phyloP scores from a whole-genome alignment of 148 eudicot genomes.

The Amaranthus palmeri region DNA sequence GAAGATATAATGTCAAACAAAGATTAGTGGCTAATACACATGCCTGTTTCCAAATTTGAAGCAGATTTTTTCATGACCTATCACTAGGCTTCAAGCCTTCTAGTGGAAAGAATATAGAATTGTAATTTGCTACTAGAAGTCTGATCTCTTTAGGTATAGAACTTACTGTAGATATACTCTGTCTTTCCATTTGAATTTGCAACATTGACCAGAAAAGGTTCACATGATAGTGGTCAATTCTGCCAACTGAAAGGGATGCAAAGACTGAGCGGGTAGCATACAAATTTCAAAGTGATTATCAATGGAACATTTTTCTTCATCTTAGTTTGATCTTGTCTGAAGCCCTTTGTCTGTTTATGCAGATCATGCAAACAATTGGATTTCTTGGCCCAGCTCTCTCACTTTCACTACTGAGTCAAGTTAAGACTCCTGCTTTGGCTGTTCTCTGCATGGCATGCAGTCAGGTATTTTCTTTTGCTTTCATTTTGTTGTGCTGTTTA shows the following conservation, averaged over 20 bases:
- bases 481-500: neutral
- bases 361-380: slow-evolving; percentile 98
- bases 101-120: too few species aligned
- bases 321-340: neutral
- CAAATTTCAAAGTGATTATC: neutral
- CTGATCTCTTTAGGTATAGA: neutral
- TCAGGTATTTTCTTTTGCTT: slow-evolving; percentile 50
- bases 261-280: neutral
- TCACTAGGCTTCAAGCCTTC: too few species aligned
- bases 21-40: neutral
- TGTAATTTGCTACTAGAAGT: neutral
- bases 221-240: too few species aligned
- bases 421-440: slow-evolving; percentile 82
- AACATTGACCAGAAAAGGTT: too few species aligned
- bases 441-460: slow-evolving; percentile 98
- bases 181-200: too few species aligned
- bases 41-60: neutral
- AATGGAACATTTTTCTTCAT: neutral
- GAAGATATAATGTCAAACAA: neutral
- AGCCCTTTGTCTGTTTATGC: slow-evolving; percentile 22
- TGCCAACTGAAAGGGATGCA: too few species aligned
- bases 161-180: neutral
- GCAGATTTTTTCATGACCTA: neutral
- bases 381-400: slow-evolving; percentile 96
- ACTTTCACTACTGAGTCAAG: slow-evolving; percentile 71